Conservation (phyloP, 345 rosid genomes). For the Hypericum androsaemum region DNA sequence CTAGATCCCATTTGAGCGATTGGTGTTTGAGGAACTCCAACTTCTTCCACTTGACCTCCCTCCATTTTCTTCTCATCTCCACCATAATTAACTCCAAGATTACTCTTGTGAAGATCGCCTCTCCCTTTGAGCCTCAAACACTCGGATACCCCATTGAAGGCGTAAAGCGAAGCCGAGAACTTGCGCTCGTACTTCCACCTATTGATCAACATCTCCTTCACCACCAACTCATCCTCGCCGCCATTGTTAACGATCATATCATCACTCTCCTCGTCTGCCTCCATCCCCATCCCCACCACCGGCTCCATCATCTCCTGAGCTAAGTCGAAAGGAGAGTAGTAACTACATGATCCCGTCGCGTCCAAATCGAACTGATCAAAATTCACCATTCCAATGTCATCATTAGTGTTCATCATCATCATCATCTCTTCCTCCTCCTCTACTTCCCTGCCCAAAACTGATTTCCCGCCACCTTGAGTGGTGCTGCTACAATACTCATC, state of each 20-base stretch:
- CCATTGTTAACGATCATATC: not conserved
- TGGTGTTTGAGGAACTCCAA: conserved; percentile 7
- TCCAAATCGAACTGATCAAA: conserved; percentile 12
- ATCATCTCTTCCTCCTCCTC: conserved; percentile 12
- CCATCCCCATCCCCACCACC: not conserved
- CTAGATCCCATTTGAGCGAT: not conserved
- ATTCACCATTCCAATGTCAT: conserved; percentile 12
- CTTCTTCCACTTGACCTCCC: not conserved
- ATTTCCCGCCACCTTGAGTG: not conserved
- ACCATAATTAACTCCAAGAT: conserved; percentile 4
- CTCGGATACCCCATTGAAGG: conserved; percentile 36
- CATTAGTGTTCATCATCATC: no score
- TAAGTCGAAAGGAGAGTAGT: conserved; percentile 30
- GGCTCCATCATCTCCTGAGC: conserved; percentile 32
- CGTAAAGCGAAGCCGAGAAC: conserved; percentile 41
- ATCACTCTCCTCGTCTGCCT: not conserved
- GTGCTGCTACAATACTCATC: conserved; percentile 7
- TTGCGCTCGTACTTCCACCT: conserved; percentile 25
- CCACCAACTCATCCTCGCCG: conserved; percentile 14
- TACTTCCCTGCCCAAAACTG: not conserved
- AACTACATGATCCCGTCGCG: conserved; percentile 1
- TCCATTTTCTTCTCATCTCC: not conserved
- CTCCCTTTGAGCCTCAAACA: conserved; percentile 17
- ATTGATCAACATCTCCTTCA: conserved; percentile 18
- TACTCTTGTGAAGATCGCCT: no score